phyloP scores from a whole-genome alignment of 371 early-diverging fungal species.

The Blakeslea trispora region DNA sequence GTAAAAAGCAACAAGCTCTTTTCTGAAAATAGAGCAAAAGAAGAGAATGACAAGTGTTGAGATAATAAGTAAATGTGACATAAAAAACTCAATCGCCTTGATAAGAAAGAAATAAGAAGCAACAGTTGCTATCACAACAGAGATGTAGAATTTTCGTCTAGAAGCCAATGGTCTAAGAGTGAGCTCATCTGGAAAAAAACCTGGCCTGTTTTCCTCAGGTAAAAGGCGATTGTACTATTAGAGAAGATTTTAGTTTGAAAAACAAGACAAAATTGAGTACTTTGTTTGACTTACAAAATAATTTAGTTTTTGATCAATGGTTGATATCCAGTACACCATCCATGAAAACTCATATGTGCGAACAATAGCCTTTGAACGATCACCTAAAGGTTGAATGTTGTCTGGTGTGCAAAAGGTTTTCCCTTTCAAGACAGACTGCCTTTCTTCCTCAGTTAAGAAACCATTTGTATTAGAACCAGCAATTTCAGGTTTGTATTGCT shows the following conservation, averaged over 20 bases:
- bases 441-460: slow-evolving; percentile 14
- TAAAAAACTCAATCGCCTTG: background rate
- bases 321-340: background rate
- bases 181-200: background rate
- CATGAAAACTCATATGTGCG: slow-evolving; percentile 15
- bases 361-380: slow-evolving; percentile 8
- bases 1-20: too few species aligned
- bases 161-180: slow-evolving; percentile 8
- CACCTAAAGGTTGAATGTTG: slow-evolving; percentile 12
- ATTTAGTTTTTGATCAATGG: background rate
- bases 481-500: background rate
- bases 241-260: too few species aligned
- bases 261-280: too few species aligned
- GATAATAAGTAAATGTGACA: background rate
- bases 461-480: slow-evolving; percentile 6
- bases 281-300: slow-evolving; percentile 1
- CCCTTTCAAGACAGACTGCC: slow-evolving; percentile 6
- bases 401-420: slow-evolving; percentile 5
- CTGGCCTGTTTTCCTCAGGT: slow-evolving; percentile 2
- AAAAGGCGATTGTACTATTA: slow-evolving; percentile 11
- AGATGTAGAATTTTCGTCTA: background rate
- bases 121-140: background rate
- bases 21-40: too few species aligned
- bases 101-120: slow-evolving; percentile 1
- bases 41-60: too few species aligned